These are phyloP conservation scores for Trifolium fragiferum DNA, from an alignment of 306 rosid genomes.

Conservation along the genomic window DNA sequence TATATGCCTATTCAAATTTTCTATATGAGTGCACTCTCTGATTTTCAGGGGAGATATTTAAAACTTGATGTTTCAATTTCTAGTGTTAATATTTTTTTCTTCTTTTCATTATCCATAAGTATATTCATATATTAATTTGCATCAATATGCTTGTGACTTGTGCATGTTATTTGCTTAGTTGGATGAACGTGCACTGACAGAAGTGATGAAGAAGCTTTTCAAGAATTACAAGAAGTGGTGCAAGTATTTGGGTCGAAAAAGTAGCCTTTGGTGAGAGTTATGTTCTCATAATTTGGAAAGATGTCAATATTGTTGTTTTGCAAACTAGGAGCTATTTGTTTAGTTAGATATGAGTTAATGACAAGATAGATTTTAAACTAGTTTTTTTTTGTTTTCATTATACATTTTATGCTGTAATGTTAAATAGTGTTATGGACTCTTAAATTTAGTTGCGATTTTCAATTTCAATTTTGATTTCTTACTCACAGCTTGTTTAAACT, in stretches of 20 bases:
- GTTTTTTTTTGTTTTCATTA: conserved; percentile 5
- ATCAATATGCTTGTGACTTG: conserved; percentile 41
- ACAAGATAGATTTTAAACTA: conserved; percentile 11
- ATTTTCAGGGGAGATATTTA: background rate
- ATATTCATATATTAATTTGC: conserved; percentile 15
- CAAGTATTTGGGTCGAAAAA: conserved; percentile 96
- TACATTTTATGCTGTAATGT: conserved; percentile 26
- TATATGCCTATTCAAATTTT: background rate
- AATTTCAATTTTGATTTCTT: conserved; percentile 30
- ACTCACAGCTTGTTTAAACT: conserved; percentile 20
- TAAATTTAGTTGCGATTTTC: conserved; percentile 32
- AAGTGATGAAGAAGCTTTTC: conserved; percentile 98
- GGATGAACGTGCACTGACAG: conserved; percentile 95
- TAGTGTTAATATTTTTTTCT: conserved; percentile 9
- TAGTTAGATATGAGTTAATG: background rate
- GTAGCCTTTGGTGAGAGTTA: conserved; percentile 89
- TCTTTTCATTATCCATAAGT: conserved; percentile 18
- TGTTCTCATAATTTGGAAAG: conserved; percentile 28
- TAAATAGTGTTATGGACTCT: conserved; percentile 9
- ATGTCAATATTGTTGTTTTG: conserved; percentile 16
- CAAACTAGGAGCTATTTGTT: conserved; percentile 23
- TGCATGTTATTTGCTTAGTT: conserved; percentile 61
- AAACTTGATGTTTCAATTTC: conserved; percentile 24
- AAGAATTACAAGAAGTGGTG: conserved; percentile 98
- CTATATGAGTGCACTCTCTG: background rate